Evolutionary conservation across 805 yeast species (phyloP), one percentile per base, ranked within the genome.

Genomic region (Millerozyma acaciae): DNA sequence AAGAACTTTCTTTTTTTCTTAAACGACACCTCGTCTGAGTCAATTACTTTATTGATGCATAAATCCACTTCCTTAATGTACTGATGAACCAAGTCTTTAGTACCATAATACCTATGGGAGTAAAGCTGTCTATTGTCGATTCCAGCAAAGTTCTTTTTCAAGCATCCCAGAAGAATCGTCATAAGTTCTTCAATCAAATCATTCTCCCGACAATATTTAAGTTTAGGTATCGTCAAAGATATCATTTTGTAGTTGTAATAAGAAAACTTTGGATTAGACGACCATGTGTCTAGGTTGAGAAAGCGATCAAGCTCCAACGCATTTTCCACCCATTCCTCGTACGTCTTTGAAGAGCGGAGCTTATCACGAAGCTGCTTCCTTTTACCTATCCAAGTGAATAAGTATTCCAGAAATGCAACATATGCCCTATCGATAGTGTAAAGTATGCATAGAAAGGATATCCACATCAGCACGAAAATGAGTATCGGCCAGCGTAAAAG

Each of bases 81-180:
- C 28, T 62, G 62, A 21, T 69, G 73, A 19, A 84, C 76, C 16
- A 80, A 51, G 6, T 62, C 48, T 50, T 84, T 84, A 0, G 94
- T 81, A 8, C 93, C 93, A 48, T 75, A 81, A 52, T 83, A 80
- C 28, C 84, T 64, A 54, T 83, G 88, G 4, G 86, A 77, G 48
- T 83, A 84, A 16, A 84, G 61, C 35, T 73, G 68, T 21, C 84
- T 73, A 47, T 82, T 81, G 51, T 83, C 90, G 3, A 78, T 78
- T 2, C 93, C 93, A 3, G 87, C 88, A 60, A 83, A 84, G 48
- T 84, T 84, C 32, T 76, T 68, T 49, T 80, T 80, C 16, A 84
- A 54, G 45, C 89, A 82, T 3, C 77, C 77, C 42, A 80, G 86
- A 21, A 84, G 55, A 6, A 78, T 57, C 8, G 73, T 53, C 60